phyloP scores from a whole-genome alignment of 73 alveolate species.

The Paraurostyla sp. region DNA sequence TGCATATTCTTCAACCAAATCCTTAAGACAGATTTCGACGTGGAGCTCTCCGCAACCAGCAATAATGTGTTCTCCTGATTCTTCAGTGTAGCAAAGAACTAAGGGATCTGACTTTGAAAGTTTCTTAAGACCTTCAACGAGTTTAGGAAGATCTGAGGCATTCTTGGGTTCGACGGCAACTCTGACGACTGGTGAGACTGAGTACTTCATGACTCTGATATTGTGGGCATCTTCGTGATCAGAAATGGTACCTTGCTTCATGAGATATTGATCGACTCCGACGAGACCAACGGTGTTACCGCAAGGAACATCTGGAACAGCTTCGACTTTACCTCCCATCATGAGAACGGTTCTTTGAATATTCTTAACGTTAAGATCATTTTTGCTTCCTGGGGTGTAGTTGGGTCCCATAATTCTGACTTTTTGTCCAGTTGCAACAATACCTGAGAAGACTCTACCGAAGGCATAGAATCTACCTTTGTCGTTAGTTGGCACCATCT shows the following conservation, averaged over 20 bases:
- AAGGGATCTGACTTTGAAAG: constrained; percentile 98
- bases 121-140: constrained; percentile 98
- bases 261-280: constrained; percentile 95
- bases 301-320: constrained; percentile 97
- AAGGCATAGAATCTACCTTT: constrained; percentile 99
- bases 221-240: constrained; percentile 95
- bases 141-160: constrained; percentile 98
- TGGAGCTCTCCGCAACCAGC: constrained; percentile 99
- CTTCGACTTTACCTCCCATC: constrained; percentile 96
- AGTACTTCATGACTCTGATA: constrained; percentile 98
- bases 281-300: constrained; percentile 98
- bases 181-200: constrained; percentile 99
- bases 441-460: constrained; percentile 99
- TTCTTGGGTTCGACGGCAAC: constrained; percentile 98
- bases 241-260: constrained; percentile 98
- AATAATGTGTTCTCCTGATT: constrained; percentile 97
- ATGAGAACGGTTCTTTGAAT: constrained; percentile 97
- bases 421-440: constrained; percentile 97
- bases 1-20: constrained; percentile 97
- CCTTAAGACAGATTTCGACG: constrained; percentile 97
- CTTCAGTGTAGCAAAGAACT: constrained; percentile 96
- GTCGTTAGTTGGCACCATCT: constrained; percentile 99
- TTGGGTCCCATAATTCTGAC: constrained; percentile 99
- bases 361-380: constrained; percentile 94
- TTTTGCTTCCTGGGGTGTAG: constrained; percentile 98